Conservation (phyloP, 306 rosid genomes). For the Cicer yamashitae region DNA sequence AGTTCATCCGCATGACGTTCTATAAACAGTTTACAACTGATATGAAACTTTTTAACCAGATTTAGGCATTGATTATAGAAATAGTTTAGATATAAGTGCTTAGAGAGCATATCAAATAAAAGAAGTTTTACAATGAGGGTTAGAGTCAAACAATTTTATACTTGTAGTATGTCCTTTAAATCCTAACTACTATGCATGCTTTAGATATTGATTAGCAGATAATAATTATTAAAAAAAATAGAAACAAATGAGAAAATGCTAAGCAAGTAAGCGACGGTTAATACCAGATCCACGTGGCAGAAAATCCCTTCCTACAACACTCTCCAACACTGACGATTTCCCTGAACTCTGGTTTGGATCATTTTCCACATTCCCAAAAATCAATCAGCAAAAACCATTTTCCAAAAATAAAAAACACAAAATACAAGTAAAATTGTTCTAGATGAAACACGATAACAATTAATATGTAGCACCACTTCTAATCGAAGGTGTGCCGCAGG, state of each 20-base stretch:
- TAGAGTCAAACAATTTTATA: no score
- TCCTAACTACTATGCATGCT: background rate
- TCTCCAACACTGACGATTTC: constrained; percentile 93
- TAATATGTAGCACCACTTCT: no score
- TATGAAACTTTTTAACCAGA: background rate
- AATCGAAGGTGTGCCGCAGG: no score
- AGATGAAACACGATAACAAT: background rate
- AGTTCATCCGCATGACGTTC: background rate
- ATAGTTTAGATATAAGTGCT: background rate
- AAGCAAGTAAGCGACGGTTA: constrained; percentile 2
- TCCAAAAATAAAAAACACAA: background rate
- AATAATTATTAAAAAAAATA: background rate
- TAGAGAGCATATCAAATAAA: no score
- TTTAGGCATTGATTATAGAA: background rate
- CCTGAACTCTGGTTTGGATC: constrained; percentile 75
- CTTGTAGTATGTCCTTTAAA: no score
- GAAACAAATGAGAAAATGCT: background rate
- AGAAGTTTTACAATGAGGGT: no score
- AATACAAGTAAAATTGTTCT: background rate
- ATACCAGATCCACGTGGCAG: constrained; percentile 99
- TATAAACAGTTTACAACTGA: background rate
- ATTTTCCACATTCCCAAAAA: constrained; percentile 1
- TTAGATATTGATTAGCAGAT: background rate
- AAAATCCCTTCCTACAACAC: constrained; percentile 98
- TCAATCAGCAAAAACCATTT: background rate